These are phyloP conservation scores for Phytopythium boreale DNA, from an alignment of 352 stramenopile species.

Conservation along the genomic window DNA sequence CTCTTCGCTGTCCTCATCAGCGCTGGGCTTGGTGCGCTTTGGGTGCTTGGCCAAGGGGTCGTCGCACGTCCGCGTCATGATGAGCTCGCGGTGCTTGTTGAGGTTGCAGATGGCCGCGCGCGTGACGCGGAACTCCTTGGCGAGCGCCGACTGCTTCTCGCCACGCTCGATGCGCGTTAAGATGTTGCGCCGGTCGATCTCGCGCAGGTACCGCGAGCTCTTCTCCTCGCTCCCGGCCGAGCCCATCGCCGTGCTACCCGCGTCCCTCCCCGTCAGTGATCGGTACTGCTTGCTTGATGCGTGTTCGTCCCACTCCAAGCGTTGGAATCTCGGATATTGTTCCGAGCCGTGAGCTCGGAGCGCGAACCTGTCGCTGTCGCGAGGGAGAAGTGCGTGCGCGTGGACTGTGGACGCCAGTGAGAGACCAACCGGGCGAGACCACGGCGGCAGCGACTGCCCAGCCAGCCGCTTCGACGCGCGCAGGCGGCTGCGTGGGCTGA, in stretches of 20 bases:
- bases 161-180: slow-evolving; percentile 33
- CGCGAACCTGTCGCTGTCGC: neutral
- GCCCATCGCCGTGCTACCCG: neutral
- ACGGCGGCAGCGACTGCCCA: neutral
- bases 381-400: neutral
- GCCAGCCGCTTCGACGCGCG: slow-evolving; percentile 1
- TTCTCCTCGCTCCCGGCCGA: slow-evolving; percentile 14
- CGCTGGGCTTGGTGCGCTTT: slow-evolving; percentile 13
- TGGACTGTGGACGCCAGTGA: neutral
- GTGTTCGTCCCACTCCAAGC: neutral
- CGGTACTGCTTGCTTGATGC: neutral
- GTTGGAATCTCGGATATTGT: neutral
- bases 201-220: slow-evolving; percentile 35
- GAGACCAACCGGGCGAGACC: neutral
- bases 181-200: slow-evolving; percentile 50
- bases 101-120: slow-evolving; percentile 59
- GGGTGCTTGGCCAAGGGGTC: slow-evolving; percentile 48
- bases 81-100: slow-evolving; percentile 39
- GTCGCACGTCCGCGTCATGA: slow-evolving; percentile 35
- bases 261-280: neutral
- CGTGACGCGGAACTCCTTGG: slow-evolving; percentile 58
- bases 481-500: slow-evolving; percentile 3
- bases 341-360: neutral
- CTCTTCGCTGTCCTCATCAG: slow-evolving; percentile 2
- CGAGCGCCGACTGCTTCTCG: slow-evolving; percentile 44